phyloP scores from a whole-genome alignment of 176 grass and related monocot genomes.

The Aegilops longissima region DNA sequence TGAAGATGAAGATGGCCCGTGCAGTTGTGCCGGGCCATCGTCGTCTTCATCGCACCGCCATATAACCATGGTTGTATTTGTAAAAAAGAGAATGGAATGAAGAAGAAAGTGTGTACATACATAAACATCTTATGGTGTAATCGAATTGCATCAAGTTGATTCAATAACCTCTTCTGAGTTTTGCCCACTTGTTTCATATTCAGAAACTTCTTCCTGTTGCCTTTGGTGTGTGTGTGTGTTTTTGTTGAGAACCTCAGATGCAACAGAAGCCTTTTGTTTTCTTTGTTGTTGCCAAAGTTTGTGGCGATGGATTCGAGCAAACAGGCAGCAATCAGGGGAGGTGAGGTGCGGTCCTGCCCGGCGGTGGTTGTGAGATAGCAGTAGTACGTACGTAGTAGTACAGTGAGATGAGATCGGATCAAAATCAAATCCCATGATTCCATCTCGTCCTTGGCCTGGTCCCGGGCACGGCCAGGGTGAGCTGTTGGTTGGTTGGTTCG shows the following conservation, averaged over 20 bases:
- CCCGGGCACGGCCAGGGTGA: not conserved
- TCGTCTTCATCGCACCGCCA: not conserved
- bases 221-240: no score
- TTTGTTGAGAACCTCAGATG: no score
- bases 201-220: no score
- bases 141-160: conserved; percentile 1
- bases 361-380: not conserved
- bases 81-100: not conserved
- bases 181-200: no score
- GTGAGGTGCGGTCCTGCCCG: not conserved
- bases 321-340: not conserved
- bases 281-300: not conserved
- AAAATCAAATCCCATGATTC: not conserved
- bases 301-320: not conserved
- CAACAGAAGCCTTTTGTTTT: not conserved
- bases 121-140: not conserved
- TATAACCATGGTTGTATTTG: conserved; percentile 31
- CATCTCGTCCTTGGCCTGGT: not conserved
- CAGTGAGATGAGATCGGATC: not conserved
- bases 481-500: not conserved
- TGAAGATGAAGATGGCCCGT: not conserved
- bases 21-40: not conserved
- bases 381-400: no score
- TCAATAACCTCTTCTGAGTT: no score
- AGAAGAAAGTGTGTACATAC: conserved; percentile 23